Percentiles rank a stretch among this genome's conserved stretches.
These are phyloP conservation scores for Talaromyces proteolyticus DNA, from an alignment of 495 filamentous ascomycete genomes.

Conservation along the genomic window DNA sequence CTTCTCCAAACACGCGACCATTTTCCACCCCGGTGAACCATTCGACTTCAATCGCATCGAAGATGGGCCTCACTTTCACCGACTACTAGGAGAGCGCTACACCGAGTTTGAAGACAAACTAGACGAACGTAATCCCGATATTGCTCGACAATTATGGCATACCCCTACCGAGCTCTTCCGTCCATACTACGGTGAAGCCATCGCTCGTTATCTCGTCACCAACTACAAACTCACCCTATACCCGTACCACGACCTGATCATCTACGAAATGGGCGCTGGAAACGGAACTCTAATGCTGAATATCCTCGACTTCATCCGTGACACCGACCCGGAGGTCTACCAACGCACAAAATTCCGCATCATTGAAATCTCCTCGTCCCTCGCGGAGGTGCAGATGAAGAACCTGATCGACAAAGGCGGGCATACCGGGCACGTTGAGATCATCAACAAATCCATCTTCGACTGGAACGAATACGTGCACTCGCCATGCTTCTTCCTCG, in stretches of 20 bases:
- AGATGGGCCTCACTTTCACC: conserved; percentile 80
- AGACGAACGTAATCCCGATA: conserved; percentile 61
- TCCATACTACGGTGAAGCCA: conserved; percentile 94
- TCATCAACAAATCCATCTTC: conserved; percentile 92
- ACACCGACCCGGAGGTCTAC: conserved; percentile 86
- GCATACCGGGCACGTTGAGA: conserved; percentile 83
- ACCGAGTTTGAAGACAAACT: conserved; percentile 84
- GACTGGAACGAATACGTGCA: conserved; percentile 83
- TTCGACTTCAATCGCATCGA: conserved; percentile 79
- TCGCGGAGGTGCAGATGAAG: conserved; percentile 70
- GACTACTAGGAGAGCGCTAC: conserved; percentile 70
- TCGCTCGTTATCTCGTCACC: conserved; percentile 86
- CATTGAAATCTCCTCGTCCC: conserved; percentile 83
- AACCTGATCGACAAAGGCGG: conserved; percentile 65
- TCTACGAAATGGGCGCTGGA: conserved; percentile 98
- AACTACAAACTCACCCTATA: conserved; percentile 94
- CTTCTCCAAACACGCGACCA: conserved; percentile 95
- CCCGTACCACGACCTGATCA: conserved; percentile 93
- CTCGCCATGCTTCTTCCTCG: conserved; percentile 93
- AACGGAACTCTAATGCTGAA: conserved; percentile 98
- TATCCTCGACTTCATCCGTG: conserved; percentile 93
- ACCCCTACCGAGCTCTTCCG: conserved; percentile 96
- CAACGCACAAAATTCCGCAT: conserved; percentile 88
- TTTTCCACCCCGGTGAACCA: conserved; percentile 89
- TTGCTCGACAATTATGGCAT: conserved; percentile 92